Evolutionary conservation across 1,284 basidiomycete genomes (phyloP), one percentile per base, ranked within the genome.

Genomic region (Phenoliferia sp.): DNA sequence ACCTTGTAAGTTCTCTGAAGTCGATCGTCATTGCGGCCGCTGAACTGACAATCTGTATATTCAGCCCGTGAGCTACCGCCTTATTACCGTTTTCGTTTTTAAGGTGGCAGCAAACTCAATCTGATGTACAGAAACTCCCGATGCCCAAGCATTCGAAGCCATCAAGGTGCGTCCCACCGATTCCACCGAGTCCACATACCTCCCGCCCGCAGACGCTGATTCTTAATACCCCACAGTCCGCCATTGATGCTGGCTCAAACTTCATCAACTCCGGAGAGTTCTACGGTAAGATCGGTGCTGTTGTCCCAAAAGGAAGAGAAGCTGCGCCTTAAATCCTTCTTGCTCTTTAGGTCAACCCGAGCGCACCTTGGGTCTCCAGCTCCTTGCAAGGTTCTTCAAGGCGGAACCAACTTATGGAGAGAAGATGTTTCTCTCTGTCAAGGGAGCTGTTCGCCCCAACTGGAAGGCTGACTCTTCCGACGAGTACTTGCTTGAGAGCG

Each of bases 401-500:
- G 52, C 61, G 6, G 59, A 76, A 56, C 77, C 77, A 6, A 67
- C 75, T 10, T 75, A 74, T 61, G 54, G 63, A 22, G 66, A 74
- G 54, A 69, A 69, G 54, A 73, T 73, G 36, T 73, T 76, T 58
- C 68, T 78, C 26, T 73, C 71, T 3, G 74, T 76, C 54, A 77
- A 77, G 67, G 76, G 76, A 22, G 76, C 73, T 1, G 59, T 76
- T 29, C 48, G 52, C 2, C 35, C 69, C 16, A 35, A 63, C 16
- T 57, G 48, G 39, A 76, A 75, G 26, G 77, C 72, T 28, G 67
- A 75, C 52, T 71, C 66, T 9, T 56, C 59, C 9, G 55, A 69
- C 39, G 73, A 73, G 2, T 64, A 64, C 61, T 67, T 77, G 12
- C 67, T 75, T 22, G 39, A 68, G 22, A 65, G 68, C 28, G 67